A percentile compares a stretch with the other conserved stretches of the same genome.
phyloP scores from a whole-genome alignment of 208 protist genomes.

The Acanthamoeba quina region DNA sequence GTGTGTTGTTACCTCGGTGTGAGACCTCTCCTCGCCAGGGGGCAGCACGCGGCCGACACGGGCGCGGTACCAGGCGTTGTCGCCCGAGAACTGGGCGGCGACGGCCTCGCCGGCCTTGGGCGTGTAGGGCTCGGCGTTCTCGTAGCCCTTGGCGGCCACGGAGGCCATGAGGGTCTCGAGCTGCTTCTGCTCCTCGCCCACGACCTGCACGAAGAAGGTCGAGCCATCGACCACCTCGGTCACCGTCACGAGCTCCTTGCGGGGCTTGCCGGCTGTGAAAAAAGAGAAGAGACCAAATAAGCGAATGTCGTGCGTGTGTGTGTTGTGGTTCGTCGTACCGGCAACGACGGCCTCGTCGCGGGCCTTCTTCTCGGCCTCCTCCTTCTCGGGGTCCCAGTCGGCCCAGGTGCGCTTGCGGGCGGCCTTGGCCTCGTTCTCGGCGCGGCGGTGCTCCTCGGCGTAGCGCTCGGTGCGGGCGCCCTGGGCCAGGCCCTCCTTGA shows the following conservation, averaged over 20 bases:
- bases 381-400: slow-evolving; percentile 78
- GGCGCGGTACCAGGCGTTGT: slow-evolving; percentile 76
- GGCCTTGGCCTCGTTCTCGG: slow-evolving; percentile 78
- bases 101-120: slow-evolving; percentile 64
- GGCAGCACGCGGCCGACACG: slow-evolving; percentile 19
- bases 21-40: neutral
- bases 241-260: slow-evolving; percentile 37
- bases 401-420: slow-evolving; percentile 71
- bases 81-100: slow-evolving; percentile 48
- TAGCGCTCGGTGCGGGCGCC: slow-evolving; percentile 55
- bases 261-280: neutral
- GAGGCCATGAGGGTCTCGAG: slow-evolving; percentile 72
- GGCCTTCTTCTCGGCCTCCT: slow-evolving; percentile 68
- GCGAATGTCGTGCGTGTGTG: neutral
- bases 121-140: slow-evolving; percentile 17
- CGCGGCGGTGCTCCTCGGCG: slow-evolving; percentile 54
- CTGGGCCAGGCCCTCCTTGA: slow-evolving; percentile 53
- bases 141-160: slow-evolving; percentile 51
- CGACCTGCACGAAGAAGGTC: slow-evolving; percentile 72
- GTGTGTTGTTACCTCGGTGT: neutral
- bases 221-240: slow-evolving; percentile 64
- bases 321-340: neutral
- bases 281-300: no score
- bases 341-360: slow-evolving; percentile 53
- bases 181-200: slow-evolving; percentile 54